Conservation (phyloP, 371 early-diverging fungal species). For the Furculomyces boomerangus region DNA sequence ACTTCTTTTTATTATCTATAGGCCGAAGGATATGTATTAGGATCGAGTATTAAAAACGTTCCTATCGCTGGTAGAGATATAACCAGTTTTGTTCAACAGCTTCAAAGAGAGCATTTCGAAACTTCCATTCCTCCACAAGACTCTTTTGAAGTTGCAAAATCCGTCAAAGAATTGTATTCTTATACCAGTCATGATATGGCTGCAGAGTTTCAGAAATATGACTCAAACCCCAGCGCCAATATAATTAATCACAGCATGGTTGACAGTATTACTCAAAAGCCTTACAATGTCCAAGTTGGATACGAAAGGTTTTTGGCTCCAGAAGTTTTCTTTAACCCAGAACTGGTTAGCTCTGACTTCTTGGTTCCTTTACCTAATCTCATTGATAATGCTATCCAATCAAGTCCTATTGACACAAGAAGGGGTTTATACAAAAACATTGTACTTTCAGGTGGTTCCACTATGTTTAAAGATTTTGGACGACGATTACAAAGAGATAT, state of each 20-base stretch:
- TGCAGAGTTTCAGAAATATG: constrained; percentile 87
- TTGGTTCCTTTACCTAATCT: constrained; percentile 88
- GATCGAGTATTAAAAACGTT: constrained; percentile 90
- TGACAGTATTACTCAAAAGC: constrained; percentile 70
- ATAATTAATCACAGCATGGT: constrained; percentile 68
- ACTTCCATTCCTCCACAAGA: constrained; percentile 89
- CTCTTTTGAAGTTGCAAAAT: constrained; percentile 78
- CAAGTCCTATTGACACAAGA: constrained; percentile 90
- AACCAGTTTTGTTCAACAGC: constrained; percentile 89
- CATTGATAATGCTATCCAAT: constrained; percentile 88
- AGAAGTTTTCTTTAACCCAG: constrained; percentile 97
- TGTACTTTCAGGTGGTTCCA: constrained; percentile 94
- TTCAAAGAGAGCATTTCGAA: constrained; percentile 87
- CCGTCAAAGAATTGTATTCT: constrained; percentile 89
- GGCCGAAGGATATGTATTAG: constrained; percentile 91
- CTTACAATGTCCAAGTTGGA: constrained; percentile 86
- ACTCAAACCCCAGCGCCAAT: constrained; percentile 71
- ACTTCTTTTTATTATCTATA: neutral
- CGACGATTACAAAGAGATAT: constrained; percentile 89
- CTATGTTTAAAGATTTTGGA: constrained; percentile 94
- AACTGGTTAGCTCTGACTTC: constrained; percentile 90
- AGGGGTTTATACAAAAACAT: constrained; percentile 91
- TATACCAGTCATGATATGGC: constrained; percentile 94
- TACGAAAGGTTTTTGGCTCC: constrained; percentile 96
- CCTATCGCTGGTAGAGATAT: constrained; percentile 96